Evolutionary conservation across 176 grass and related monocot species (phyloP), one percentile per base, ranked within the genome.

Genomic region (Canna indica): DNA sequence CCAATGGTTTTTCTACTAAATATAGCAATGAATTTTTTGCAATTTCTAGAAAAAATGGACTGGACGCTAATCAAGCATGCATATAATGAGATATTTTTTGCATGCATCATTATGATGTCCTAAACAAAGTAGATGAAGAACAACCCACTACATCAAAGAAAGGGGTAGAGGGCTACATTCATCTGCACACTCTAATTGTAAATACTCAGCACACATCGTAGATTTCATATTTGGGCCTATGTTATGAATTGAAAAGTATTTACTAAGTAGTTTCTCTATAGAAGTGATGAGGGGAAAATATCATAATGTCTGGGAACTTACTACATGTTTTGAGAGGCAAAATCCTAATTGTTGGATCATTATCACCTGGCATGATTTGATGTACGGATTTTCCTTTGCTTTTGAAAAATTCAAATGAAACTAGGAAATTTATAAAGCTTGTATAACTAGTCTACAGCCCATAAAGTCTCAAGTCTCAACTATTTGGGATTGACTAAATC

Each of bases 51-150:
- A 20, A 36, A n/a, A n/a, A n/a, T n/a, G 67, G 57, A 83, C 0
- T 34, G 84, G 81, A 86, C 78, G 38, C 52, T 79, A 13, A 32
- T 75, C 57, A 47, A 61, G 2, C 24, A 39, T 76, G 47, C 75
- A 70, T 79, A 71, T 79, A 81, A 73, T 36, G 13, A 90, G 87
- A 54, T 73, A 54, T 69, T 73, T 86, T 69, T 79, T 86, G 81
- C 83, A 16, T 90, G 88, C 83, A 69, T 33, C 31, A 29, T 71
- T 47, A 28, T 79, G 7, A 77, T 84, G 80, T 90, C 81, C 84
- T 76, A 90, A 76, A 90, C 22, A 34, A 82, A 86, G 6, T 9
- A 70, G 68, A 77, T 90, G 88, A 86, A 68, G 88, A 84, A 84
- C 81, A 84, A 58, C 81, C 72, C 84, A 63, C 83, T 83, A 54